Conservation (phyloP, 176 grass and related monocot genomes). For the Oryza meyeriana region DNA sequence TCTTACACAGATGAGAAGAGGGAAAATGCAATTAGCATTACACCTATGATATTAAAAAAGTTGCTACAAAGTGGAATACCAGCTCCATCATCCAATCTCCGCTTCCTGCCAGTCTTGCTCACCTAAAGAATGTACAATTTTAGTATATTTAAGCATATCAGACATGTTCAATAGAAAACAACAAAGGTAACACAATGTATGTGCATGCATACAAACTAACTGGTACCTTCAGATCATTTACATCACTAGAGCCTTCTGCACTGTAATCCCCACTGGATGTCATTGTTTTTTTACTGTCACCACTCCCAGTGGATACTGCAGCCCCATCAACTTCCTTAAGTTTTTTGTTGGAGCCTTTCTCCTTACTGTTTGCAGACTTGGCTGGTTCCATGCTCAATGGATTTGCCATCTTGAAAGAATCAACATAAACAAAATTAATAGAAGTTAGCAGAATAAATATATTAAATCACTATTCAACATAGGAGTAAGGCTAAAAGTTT, state of each 20-base stretch:
- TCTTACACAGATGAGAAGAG: background rate
- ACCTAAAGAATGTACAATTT: conserved; percentile 39
- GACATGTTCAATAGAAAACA: background rate
- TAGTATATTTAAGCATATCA: conserved; percentile 12
- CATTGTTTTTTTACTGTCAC: conserved; percentile 52
- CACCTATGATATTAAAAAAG: background rate
- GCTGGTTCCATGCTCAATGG: conserved; percentile 53
- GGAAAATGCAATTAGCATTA: background rate
- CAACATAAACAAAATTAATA: background rate
- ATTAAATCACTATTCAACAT: background rate
- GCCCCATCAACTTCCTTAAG: conserved; percentile 65
- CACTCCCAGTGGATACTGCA: conserved; percentile 53
- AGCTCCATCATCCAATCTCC: conserved; percentile 41
- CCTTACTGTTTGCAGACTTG: conserved; percentile 69
- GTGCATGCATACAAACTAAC: background rate
- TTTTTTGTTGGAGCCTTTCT: conserved; percentile 63
- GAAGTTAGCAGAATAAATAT: background rate
- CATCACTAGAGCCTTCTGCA: conserved; percentile 75
- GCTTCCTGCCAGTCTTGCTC: conserved; percentile 40
- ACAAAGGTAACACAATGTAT: conserved; percentile 1
- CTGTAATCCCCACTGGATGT: conserved; percentile 61
- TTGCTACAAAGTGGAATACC: conserved; percentile 41
- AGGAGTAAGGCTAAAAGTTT: background rate
- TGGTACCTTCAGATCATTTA: conserved; percentile 54
- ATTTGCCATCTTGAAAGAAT: conserved; percentile 47